Percentiles rank a stretch among this genome's conserved stretches.
These are phyloP conservation scores for Hygrophila difformis DNA, from an alignment of 257 asterid species.

Conservation along the genomic window DNA sequence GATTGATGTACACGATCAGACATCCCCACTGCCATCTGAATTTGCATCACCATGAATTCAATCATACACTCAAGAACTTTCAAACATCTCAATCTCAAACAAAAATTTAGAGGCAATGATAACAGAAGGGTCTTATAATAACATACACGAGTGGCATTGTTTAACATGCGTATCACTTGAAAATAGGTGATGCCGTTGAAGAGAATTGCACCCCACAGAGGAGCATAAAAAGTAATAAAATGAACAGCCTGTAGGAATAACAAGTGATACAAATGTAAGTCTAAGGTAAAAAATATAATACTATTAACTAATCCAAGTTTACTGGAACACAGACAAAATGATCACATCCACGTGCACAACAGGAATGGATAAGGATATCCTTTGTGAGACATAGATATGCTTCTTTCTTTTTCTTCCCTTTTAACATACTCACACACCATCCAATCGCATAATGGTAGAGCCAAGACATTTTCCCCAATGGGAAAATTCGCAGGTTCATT, in stretches of 20 bases:
- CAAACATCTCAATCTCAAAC: conserved; percentile 11
- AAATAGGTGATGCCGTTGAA: conserved; percentile 93
- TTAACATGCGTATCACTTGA: conserved; percentile 97
- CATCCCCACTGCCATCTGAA: conserved; percentile 96
- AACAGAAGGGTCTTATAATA: conserved; percentile 13
- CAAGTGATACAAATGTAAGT: conserved; percentile 11
- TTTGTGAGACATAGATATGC: too few species aligned
- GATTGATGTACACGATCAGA: conserved; percentile 72
- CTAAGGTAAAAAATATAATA: too few species aligned
- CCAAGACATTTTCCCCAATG: too few species aligned
- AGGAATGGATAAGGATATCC: too few species aligned
- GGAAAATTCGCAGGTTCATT: too few species aligned
- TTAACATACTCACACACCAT: too few species aligned
- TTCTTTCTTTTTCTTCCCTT: too few species aligned
- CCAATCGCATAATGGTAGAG: too few species aligned
- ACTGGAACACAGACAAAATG: too few species aligned
- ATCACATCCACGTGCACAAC: too few species aligned
- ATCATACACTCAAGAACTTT: conserved; percentile 8
- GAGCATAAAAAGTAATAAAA: conserved; percentile 86
- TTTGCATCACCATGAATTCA: conserved; percentile 17
- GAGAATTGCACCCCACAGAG: conserved; percentile 97
- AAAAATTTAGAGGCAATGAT: conserved; percentile 9
- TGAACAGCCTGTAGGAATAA: conserved; percentile 67
- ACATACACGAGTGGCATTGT: conserved; percentile 97
- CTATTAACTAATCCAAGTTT: too few species aligned